A percentile compares a stretch with the other conserved stretches of the same genome.
These are phyloP conservation scores for Cladophialophora bantiana DNA, from an alignment of 2,329 filamentous ascomycete genomes.

Conservation along the genomic window DNA sequence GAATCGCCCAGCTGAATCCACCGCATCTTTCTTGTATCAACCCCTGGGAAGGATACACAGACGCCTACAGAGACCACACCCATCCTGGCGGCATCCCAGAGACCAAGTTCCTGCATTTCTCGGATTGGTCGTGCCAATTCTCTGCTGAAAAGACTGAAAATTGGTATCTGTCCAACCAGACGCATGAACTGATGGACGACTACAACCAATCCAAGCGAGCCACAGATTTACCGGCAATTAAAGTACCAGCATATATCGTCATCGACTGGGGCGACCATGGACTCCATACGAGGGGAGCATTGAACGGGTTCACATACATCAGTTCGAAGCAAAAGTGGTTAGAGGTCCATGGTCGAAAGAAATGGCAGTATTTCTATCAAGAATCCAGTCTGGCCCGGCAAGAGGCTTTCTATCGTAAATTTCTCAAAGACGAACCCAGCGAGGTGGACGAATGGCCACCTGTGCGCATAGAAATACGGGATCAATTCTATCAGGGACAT, in stretches of 20 bases:
- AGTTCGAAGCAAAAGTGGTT: slow-evolving; percentile 23
- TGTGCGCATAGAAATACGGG: slow-evolving; percentile 18
- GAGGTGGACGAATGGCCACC: slow-evolving; percentile 19
- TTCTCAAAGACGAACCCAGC: slow-evolving; percentile 14
- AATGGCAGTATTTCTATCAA: slow-evolving; percentile 23
- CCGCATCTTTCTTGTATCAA: slow-evolving; percentile 60
- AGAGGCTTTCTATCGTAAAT: slow-evolving; percentile 19
- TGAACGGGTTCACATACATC: slow-evolving; percentile 19
- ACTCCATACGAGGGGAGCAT: slow-evolving; percentile 18
- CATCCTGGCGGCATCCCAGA: slow-evolving; percentile 68
- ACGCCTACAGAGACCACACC: slow-evolving; percentile 65
- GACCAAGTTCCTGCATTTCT: slow-evolving; percentile 61
- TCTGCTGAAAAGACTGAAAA: slow-evolving; percentile 8
- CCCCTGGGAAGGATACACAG: slow-evolving; percentile 64
- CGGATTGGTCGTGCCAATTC: slow-evolving; percentile 48
- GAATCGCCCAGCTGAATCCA: slow-evolving; percentile 60
- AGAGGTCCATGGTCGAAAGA: slow-evolving; percentile 23
- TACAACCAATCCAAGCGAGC: slow-evolving; percentile 11
- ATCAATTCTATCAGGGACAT: slow-evolving; percentile 4
- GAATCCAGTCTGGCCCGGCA: slow-evolving; percentile 9
- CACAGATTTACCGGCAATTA: slow-evolving; percentile 5
- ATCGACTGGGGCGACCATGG: slow-evolving; percentile 23
- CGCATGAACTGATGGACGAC: slow-evolving; percentile 16
- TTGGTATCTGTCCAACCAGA: slow-evolving; percentile 2
- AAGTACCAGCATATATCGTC: slow-evolving; percentile 19